Evolutionary conservation across 352 stramenopile species (phyloP).

Genomic region (Salisapilia sapeloensis): DNA sequence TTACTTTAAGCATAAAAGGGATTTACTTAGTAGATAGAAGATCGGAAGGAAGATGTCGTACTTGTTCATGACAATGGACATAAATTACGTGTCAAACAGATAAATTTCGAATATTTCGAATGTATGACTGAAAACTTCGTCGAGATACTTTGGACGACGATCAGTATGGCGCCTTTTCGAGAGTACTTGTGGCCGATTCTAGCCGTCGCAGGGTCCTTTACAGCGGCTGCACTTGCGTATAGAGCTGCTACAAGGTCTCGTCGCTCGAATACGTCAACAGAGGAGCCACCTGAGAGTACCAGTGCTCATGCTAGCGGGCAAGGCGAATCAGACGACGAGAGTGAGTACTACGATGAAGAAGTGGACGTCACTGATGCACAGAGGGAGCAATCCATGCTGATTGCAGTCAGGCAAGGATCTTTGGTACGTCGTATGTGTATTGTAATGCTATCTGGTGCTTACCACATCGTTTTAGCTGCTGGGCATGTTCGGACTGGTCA

Average conservation of each 20-base stretch:
- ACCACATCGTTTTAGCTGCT: constrained; percentile 16
- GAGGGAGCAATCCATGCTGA: constrained; percentile 1
- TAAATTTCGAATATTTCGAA: no score
- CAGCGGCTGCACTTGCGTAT: constrained; percentile 34
- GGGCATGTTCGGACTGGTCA: constrained; percentile 41
- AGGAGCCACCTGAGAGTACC: no score
- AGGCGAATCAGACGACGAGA: constrained; percentile 16
- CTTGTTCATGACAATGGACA: no score
- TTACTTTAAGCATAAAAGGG: no score
- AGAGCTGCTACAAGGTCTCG: constrained; percentile 51
- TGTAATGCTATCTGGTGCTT: constrained; percentile 1
- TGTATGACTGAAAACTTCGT: no score
- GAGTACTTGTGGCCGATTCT: constrained; percentile 28
- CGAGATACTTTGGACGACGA: no score
- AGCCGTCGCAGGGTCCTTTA: constrained; percentile 48
- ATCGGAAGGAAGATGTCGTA: no score
- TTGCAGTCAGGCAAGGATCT: constrained; percentile 1
- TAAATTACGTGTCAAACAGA: no score
- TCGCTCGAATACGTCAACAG: no score
- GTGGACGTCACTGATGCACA: neutral
- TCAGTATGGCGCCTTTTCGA: no score
- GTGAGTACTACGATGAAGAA: constrained; percentile 6
- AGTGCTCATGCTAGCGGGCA: no score
- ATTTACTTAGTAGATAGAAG: no score
- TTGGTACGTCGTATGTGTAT: constrained; percentile 2